phyloP scores from a whole-genome alignment of 169 alveolate species.

The Plasmodium reichenowi region DNA sequence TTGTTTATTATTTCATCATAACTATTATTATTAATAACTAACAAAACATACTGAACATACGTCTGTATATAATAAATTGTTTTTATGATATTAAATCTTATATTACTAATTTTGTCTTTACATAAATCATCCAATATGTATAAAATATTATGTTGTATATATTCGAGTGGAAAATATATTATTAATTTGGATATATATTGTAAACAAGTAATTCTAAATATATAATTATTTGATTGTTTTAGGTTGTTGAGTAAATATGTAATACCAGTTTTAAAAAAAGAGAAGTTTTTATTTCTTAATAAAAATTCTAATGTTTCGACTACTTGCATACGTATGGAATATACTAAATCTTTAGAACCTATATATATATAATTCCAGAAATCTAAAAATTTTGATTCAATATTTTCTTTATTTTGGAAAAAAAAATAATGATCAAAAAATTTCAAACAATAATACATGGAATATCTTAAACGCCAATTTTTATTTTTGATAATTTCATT shows the following conservation, averaged over 20 bases:
- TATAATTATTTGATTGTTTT: conserved; percentile 60
- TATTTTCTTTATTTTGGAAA: conserved; percentile 66
- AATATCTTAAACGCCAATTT: conserved; percentile 70
- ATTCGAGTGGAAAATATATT: conserved; percentile 46
- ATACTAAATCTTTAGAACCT: conserved; percentile 68
- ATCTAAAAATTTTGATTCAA: conserved; percentile 35
- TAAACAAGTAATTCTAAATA: conserved; percentile 58
- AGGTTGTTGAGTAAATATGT: conserved; percentile 46
- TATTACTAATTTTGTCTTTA: conserved; percentile 59
- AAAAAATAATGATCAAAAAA: conserved; percentile 76
- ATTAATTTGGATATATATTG: conserved; percentile 72
- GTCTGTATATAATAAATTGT: conserved; percentile 52
- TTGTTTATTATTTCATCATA: conserved; percentile 48
- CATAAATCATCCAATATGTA: conserved; percentile 28
- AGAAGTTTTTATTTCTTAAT: conserved; percentile 33
- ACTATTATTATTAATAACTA: conserved; percentile 25
- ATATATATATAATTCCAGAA: conserved; percentile 62
- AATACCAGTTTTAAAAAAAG: conserved; percentile 69
- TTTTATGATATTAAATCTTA: conserved; percentile 56
- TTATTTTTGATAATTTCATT: conserved; percentile 69
- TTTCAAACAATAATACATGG: conserved; percentile 60
- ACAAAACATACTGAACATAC: conserved; percentile 47
- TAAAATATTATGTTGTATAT: conserved; percentile 49
- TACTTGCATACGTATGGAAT: conserved; percentile 51
- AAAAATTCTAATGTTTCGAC: conserved; percentile 65